Percentiles rank a stretch among this genome's conserved stretches.
phyloP scores from a whole-genome alignment of 441 rosid genomes.

The Brassica balearica region DNA sequence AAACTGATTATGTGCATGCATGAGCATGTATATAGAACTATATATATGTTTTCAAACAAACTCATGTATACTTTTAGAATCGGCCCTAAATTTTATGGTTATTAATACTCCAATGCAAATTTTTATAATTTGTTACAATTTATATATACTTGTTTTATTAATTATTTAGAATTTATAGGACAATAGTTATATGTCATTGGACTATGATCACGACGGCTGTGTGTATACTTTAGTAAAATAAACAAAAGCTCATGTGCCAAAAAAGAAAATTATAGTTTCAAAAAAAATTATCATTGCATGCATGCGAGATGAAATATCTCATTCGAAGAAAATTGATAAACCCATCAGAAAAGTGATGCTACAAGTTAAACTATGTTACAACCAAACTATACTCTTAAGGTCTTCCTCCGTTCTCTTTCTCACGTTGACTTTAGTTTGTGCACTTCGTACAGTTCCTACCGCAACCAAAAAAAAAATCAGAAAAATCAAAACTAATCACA shows the following conservation, averaged over 20 bases:
- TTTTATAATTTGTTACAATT: no score
- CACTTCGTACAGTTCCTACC: slow-evolving; percentile 41
- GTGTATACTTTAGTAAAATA: neutral
- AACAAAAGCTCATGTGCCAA: no score
- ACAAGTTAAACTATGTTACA: slow-evolving; percentile 43
- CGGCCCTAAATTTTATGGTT: no score
- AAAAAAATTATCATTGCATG: slow-evolving; percentile 9
- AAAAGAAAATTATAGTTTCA: no score
- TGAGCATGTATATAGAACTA: slow-evolving; percentile 2
- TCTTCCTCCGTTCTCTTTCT: slow-evolving; percentile 28
- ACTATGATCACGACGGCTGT: no score
- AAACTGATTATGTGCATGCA: slow-evolving; percentile 19
- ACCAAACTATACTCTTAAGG: slow-evolving; percentile 22
- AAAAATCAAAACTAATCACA: neutral
- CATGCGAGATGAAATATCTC: slow-evolving; percentile 19
- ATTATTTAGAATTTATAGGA: no score
- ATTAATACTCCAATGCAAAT: no score
- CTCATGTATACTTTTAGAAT: neutral
- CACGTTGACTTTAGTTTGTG: slow-evolving; percentile 44
- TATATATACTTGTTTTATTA: no score
- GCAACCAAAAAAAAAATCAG: neutral
- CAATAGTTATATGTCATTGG: no score
- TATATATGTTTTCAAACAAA: neutral
- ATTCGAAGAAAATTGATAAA: slow-evolving; percentile 7
- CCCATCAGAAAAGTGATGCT: slow-evolving; percentile 26